A percentile compares a stretch with the other conserved stretches of the same genome.
These are phyloP conservation scores for Fimicolochytrium jonesii DNA, from an alignment of 192 early-diverging fungal species.

Conservation along the genomic window DNA sequence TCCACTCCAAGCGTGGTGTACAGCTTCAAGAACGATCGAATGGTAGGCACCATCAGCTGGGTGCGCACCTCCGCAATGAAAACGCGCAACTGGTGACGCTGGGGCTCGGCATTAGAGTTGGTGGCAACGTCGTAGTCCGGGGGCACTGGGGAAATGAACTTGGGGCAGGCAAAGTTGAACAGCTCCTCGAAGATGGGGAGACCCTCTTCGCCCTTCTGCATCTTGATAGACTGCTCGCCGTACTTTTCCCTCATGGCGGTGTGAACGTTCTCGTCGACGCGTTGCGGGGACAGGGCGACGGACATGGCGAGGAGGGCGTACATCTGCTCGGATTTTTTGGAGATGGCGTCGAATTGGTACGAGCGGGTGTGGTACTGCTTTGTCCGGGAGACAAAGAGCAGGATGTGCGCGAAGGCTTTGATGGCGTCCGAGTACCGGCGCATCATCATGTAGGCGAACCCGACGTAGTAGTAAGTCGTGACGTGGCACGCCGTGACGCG, in stretches of 20 bases:
- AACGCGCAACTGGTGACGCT: conserved; percentile 76
- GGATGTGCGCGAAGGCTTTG: conserved; percentile 84
- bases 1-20: conserved; percentile 90
- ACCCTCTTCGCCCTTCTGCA: conserved; percentile 86
- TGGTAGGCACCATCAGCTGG: conserved; percentile 79
- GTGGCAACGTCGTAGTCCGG: conserved; percentile 73
- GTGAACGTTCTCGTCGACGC: conserved; percentile 93
- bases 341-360: conserved; percentile 85
- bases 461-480: conserved; percentile 95
- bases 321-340: conserved; percentile 94
- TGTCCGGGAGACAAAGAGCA: conserved; percentile 84
- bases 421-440: conserved; percentile 93
- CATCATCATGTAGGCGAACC: conserved; percentile 99
- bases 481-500: conserved; percentile 97
- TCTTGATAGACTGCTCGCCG: conserved; percentile 82
- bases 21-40: conserved; percentile 92
- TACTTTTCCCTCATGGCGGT: conserved; percentile 84
- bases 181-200: conserved; percentile 81
- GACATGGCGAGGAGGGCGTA: conserved; percentile 88
- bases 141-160: conserved; percentile 88
- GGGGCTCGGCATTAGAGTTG: conserved; percentile 50
- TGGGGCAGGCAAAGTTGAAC: conserved; percentile 87
- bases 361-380: conserved; percentile 92
- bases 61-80: conserved; percentile 83
- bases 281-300: conserved; percentile 85